Conservation (phyloP, 2,329 filamentous ascomycete species). For the Botrytis byssoidea region DNA sequence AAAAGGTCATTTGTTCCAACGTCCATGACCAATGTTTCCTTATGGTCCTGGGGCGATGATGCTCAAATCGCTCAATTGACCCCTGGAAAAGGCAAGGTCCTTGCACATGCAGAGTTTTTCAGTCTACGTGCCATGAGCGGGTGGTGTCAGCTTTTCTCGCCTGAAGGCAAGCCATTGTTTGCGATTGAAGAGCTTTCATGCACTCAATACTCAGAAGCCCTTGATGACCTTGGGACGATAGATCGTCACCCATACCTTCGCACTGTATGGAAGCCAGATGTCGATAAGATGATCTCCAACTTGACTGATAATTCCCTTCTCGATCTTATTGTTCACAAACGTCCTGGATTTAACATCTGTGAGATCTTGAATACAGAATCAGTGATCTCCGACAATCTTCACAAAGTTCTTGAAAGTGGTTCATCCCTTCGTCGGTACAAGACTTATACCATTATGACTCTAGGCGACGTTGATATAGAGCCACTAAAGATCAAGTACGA, state of each 20-base stretch:
- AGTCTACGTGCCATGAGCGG: neutral
- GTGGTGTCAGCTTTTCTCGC: slow-evolving; percentile 11
- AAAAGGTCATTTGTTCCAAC: slow-evolving; percentile 14
- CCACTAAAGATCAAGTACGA: neutral
- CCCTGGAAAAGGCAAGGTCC: neutral
- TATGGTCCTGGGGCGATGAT: slow-evolving; percentile 1
- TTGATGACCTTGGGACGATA: slow-evolving; percentile 1
- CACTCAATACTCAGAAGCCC: slow-evolving; percentile 5
- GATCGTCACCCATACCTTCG: slow-evolving; percentile 18
- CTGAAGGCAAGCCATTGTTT: slow-evolving; percentile 4
- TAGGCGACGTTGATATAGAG: neutral
- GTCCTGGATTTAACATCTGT: slow-evolving; percentile 2
- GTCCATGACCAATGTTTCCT: neutral
- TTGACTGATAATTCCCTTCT: slow-evolving; percentile 6
- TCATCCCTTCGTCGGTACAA: slow-evolving; percentile 12
- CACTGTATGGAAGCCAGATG: slow-evolving; percentile 17
- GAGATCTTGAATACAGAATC: neutral
- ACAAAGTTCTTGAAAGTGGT: slow-evolving; percentile 8
- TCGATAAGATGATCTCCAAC: neutral
- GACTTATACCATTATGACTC: neutral
- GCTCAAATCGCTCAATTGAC: neutral
- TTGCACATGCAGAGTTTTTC: neutral
- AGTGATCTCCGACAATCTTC: neutral
- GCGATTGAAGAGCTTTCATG: neutral
- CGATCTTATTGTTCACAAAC: slow-evolving; percentile 12